phyloP scores from a whole-genome alignment of 106 monocot species.

The Posidonia australis region DNA sequence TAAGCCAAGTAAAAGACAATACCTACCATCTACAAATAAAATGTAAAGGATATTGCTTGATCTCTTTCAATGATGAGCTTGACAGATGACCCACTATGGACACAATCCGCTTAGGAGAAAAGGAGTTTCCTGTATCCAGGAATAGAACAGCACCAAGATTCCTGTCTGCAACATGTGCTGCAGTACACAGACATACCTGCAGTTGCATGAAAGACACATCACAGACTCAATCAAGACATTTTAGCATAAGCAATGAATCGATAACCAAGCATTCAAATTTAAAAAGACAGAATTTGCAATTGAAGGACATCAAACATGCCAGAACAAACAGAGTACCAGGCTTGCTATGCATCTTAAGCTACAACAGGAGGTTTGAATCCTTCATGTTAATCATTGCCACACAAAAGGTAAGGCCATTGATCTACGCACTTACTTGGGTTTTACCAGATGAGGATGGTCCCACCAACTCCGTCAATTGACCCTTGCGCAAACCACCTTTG shows the following conservation, averaged over 20 bases:
- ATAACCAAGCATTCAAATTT: too few species aligned
- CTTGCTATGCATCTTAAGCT: neutral
- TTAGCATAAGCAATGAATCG: too few species aligned
- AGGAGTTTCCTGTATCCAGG: slow-evolving; percentile 91
- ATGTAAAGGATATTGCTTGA: slow-evolving; percentile 6
- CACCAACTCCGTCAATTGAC: slow-evolving; percentile 69
- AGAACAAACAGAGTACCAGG: too few species aligned
- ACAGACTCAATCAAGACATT: too few species aligned
- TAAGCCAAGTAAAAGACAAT: neutral
- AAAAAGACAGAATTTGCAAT: too few species aligned
- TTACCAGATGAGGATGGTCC: slow-evolving; percentile 91
- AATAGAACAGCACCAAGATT: slow-evolving; percentile 44
- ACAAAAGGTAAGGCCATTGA: neutral
- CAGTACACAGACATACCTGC: slow-evolving; percentile 64
- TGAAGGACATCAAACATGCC: too few species aligned
- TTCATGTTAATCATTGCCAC: neutral
- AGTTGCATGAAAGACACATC: neutral
- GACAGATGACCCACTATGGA: slow-evolving; percentile 29
- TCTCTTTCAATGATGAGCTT: slow-evolving; percentile 29
- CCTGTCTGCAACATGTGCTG: slow-evolving; percentile 42
- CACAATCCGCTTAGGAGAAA: slow-evolving; percentile 53
- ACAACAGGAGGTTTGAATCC: neutral
- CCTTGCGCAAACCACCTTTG: slow-evolving; percentile 68
- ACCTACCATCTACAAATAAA: neutral
- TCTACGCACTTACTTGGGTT: slow-evolving; percentile 53